These are phyloP conservation scores for Fusarium ramigenum DNA, from an alignment of 2,329 filamentous ascomycete genomes.

Conservation along the genomic window DNA sequence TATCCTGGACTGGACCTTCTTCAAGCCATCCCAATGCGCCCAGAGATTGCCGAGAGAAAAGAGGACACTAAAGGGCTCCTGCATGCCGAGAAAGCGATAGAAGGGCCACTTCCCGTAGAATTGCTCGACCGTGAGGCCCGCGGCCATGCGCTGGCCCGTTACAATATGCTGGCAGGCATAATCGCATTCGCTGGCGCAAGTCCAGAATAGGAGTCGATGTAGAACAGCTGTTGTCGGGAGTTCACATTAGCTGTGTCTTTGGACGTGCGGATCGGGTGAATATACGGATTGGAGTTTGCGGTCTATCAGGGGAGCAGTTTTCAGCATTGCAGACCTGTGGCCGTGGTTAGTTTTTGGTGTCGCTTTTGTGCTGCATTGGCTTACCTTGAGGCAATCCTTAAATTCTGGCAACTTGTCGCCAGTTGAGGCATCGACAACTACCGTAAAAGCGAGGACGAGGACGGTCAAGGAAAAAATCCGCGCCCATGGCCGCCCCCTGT, in stretches of 20 bases:
- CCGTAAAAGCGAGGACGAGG: slow-evolving; percentile 52
- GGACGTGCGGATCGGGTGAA: slow-evolving; percentile 21
- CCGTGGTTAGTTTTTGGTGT: slow-evolving; percentile 19
- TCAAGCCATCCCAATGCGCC: slow-evolving; percentile 82
- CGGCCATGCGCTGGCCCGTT: slow-evolving; percentile 74
- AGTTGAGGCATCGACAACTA: slow-evolving; percentile 71
- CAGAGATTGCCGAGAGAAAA: slow-evolving; percentile 93
- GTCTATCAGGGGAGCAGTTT: slow-evolving; percentile 76
- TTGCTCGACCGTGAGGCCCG: slow-evolving; percentile 78
- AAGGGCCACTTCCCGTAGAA: slow-evolving; percentile 99
- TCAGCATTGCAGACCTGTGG: slow-evolving; percentile 79
- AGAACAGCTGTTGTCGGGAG: slow-evolving; percentile 70
- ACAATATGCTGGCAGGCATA: slow-evolving; percentile 97
- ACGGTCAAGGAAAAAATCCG: slow-evolving; percentile 48
- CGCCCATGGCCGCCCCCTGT: slow-evolving; percentile 47
- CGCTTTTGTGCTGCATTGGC: neutral
- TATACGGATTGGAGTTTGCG: slow-evolving; percentile 75
- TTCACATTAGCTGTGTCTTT: slow-evolving; percentile 27
- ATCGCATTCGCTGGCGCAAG: slow-evolving; percentile 93
- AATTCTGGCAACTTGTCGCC: slow-evolving; percentile 92
- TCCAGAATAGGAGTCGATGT: slow-evolving; percentile 90
- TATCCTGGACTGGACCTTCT: slow-evolving; percentile 73
- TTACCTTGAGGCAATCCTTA: slow-evolving; percentile 82
- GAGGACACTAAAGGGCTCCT: slow-evolving; percentile 92
- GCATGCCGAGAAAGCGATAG: slow-evolving; percentile 86